These are phyloP conservation scores for Phialophora chinensis DNA, from an alignment of 2,329 filamentous ascomycete genomes.

Conservation along the genomic window DNA sequence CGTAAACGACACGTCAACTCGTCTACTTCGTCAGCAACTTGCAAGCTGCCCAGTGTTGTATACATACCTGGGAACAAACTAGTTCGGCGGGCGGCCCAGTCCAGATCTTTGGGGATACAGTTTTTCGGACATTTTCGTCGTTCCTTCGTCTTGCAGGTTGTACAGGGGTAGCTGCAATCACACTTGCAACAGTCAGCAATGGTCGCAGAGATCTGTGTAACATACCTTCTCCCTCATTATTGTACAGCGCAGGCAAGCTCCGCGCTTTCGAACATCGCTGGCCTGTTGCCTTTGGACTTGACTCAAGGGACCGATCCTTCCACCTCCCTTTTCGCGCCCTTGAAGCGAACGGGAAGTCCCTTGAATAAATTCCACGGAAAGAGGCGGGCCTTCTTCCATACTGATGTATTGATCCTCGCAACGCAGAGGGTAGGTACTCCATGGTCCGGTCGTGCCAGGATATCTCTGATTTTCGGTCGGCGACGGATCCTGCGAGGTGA, in stretches of 20 bases:
- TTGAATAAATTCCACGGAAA: constrained; percentile 16
- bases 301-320: constrained; percentile 30
- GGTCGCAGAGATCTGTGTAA: constrained; percentile 13
- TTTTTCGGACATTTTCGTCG: constrained; percentile 33
- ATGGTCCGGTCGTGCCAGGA: constrained; percentile 22
- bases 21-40: constrained; percentile 21
- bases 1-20: constrained; percentile 28
- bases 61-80: constrained; percentile 31
- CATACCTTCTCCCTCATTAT: constrained; percentile 36
- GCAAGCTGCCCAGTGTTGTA: background rate
- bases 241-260: constrained; percentile 35
- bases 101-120: constrained; percentile 27
- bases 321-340: constrained; percentile 25
- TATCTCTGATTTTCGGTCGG: constrained; percentile 24
- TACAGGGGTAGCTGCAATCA: constrained; percentile 23
- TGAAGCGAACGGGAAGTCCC: background rate
- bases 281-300: constrained; percentile 26
- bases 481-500: constrained; percentile 15
- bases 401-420: constrained; percentile 21
- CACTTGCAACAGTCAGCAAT: constrained; percentile 36
- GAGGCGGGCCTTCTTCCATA: background rate
- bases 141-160: constrained; percentile 28
- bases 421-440: constrained; percentile 24
- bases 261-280: constrained; percentile 29
- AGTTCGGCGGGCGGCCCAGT: constrained; percentile 23